Evolutionary conservation across 768 basidiomycete genomes (phyloP).

Genomic region (Phanerochaete carnosa): DNA sequence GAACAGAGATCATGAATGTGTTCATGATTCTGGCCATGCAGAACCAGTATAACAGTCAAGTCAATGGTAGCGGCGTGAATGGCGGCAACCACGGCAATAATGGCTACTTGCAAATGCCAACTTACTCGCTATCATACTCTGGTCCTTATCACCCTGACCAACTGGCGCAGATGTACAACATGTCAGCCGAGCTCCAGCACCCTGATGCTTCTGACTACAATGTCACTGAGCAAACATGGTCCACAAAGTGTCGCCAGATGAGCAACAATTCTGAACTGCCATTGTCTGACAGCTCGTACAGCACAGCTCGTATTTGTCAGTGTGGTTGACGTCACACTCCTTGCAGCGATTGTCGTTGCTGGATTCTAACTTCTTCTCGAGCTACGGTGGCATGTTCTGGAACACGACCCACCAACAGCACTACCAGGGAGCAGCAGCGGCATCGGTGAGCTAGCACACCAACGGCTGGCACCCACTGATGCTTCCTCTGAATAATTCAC

Average conservation of each 20-base stretch:
- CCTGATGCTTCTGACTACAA: slow-evolving; percentile 35
- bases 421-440: neutral
- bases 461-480: slow-evolving; percentile 76
- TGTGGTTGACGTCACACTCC: slow-evolving; percentile 47
- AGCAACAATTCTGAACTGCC: slow-evolving; percentile 53
- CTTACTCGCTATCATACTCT: slow-evolving; percentile 46
- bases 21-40: slow-evolving; percentile 27
- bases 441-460: neutral
- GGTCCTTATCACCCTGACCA: slow-evolving; percentile 78
- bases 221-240: slow-evolving; percentile 32
- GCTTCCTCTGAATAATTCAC: slow-evolving; percentile 56
- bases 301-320: slow-evolving; percentile 55
- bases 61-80: neutral
- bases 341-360: slow-evolving; percentile 67
- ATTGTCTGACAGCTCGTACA: slow-evolving; percentile 61
- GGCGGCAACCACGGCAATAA: slow-evolving; percentile 18
- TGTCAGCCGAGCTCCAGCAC: slow-evolving; percentile 49
- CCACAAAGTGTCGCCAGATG: slow-evolving; percentile 69
- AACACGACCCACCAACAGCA: neutral
- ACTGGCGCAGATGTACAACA: slow-evolving; percentile 47
- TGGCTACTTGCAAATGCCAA: slow-evolving; percentile 20
- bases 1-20: slow-evolving; percentile 52
- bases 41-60: slow-evolving; percentile 20
- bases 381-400: slow-evolving; percentile 29
- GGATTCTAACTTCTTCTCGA: slow-evolving; percentile 48